These are phyloP conservation scores for Aspergillus affinis DNA, from an alignment of 495 filamentous ascomycete species.

Conservation along the genomic window DNA sequence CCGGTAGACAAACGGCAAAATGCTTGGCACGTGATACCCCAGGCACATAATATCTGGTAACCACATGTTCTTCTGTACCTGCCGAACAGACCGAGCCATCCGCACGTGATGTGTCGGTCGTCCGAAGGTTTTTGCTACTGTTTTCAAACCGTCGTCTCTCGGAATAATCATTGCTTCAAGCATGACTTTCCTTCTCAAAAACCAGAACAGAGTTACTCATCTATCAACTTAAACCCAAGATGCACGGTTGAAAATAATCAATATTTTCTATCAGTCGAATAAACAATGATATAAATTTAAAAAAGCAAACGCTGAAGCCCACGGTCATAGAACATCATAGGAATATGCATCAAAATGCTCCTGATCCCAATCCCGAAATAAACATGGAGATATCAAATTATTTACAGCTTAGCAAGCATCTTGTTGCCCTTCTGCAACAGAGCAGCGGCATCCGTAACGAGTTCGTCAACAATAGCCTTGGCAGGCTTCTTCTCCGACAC, in stretches of 20 bases:
- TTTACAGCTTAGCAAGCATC: slow-evolving; percentile 67
- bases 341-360: slow-evolving; percentile 7
- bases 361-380: neutral
- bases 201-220: no score
- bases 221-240: neutral
- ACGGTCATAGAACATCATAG: slow-evolving; percentile 8
- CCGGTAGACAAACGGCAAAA: no score
- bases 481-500: slow-evolving; percentile 91
- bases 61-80: no score
- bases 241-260: neutral
- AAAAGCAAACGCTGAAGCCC: neutral
- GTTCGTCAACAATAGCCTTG: slow-evolving; percentile 92
- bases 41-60: no score
- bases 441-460: slow-evolving; percentile 77
- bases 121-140: no score
- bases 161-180: no score
- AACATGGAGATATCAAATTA: slow-evolving; percentile 11
- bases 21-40: no score
- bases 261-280: neutral
- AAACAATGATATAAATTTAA: neutral
- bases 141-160: no score
- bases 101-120: no score
- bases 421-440: slow-evolving; percentile 64
- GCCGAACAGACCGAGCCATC: no score
- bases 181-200: no score